A percentile compares a stretch with the other conserved stretches of the same genome.
Evolutionary conservation across 345 rosid genomes (phyloP).

Genomic region (Gossypium longicalyx): DNA sequence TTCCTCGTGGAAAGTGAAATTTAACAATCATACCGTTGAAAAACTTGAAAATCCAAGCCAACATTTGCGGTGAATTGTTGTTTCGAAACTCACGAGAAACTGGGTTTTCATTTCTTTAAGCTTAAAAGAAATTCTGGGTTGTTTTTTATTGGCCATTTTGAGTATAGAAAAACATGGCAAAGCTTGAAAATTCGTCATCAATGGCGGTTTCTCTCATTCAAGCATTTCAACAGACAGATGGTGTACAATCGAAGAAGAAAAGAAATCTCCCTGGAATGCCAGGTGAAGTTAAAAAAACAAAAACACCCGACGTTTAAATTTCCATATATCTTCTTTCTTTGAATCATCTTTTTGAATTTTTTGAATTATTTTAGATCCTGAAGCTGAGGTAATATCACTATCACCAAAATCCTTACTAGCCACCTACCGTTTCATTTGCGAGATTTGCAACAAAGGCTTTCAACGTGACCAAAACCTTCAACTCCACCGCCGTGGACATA

Average conservation of each 20-base stretch:
- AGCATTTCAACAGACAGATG: slow-evolving; percentile 13
- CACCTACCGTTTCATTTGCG: slow-evolving; percentile 64
- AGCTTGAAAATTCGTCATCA: slow-evolving; percentile 36
- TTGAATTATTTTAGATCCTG: slow-evolving; percentile 48
- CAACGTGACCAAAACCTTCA: slow-evolving; percentile 77
- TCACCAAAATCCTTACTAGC: slow-evolving; percentile 61
- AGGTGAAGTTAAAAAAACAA: slow-evolving; percentile 31
- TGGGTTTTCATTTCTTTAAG: background rate
- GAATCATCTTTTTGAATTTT: background rate
- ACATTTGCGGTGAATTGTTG: slow-evolving; percentile 12
- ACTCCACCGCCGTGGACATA: slow-evolving; percentile 75
- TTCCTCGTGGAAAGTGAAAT: background rate
- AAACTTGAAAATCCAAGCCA: background rate
- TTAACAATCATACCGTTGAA: slow-evolving; percentile 1
- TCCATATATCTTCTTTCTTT: background rate
- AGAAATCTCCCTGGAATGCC: slow-evolving; percentile 86
- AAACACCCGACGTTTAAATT: background rate
- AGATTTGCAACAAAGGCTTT: slow-evolving; percentile 76
- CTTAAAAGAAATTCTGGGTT: background rate
- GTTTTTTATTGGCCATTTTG: slow-evolving; percentile 4
- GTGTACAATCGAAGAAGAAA: slow-evolving; percentile 48
- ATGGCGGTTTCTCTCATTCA: slow-evolving; percentile 30
- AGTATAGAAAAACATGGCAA: slow-evolving; percentile 26
- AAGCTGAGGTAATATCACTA: slow-evolving; percentile 58
- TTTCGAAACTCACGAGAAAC: background rate